A percentile compares a stretch with the other conserved stretches of the same genome.
Conservation (phyloP, 2,329 filamentous ascomycete genomes). For the Didymella arachidicola region DNA sequence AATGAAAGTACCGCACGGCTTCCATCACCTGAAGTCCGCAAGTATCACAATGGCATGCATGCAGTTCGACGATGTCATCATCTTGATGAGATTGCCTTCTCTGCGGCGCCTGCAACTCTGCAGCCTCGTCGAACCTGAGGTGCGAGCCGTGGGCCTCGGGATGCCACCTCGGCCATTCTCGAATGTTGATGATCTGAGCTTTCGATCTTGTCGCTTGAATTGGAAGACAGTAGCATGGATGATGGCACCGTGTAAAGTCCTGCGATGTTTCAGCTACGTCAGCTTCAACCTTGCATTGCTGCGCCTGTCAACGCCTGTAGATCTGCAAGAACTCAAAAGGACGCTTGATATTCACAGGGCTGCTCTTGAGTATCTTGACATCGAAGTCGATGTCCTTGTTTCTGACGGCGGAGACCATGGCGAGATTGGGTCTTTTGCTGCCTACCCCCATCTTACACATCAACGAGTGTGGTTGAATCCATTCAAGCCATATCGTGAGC, state of each 20-base stretch:
- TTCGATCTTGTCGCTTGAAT: conserved; percentile 16
- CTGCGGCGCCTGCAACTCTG: conserved; percentile 16
- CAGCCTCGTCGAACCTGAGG: conserved; percentile 18
- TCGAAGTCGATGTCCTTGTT: conserved; percentile 18
- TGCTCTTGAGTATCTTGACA: conserved; percentile 11
- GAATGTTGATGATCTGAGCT: conserved; percentile 12
- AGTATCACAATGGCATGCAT: conserved; percentile 20
- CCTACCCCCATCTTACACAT: conserved; percentile 4
- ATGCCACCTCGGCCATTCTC: conserved; percentile 14
- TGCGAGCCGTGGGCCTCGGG: conserved; percentile 5
- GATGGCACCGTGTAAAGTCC: conserved; percentile 15
- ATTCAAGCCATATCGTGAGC: conserved; percentile 18
- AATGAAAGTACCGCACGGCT: conserved; percentile 12
- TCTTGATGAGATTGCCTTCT: conserved; percentile 16
- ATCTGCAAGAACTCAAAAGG: conserved; percentile 9
- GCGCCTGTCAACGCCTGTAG: conserved; percentile 10
- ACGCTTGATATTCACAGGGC: conserved; percentile 1
- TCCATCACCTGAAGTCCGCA: conserved; percentile 9
- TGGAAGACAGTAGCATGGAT: conserved; percentile 20
- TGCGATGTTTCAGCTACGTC: conserved; percentile 15
- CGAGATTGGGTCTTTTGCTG: conserved; percentile 14
- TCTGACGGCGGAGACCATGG: conserved; percentile 12
- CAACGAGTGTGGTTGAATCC: conserved; percentile 21
- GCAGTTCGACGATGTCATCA: conserved; percentile 18
- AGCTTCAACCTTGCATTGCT: conserved; percentile 19